Base-by-base conservation (phyloP, 192 early-diverging fungal genomes). In the Backusella mclennaniae region DNA sequence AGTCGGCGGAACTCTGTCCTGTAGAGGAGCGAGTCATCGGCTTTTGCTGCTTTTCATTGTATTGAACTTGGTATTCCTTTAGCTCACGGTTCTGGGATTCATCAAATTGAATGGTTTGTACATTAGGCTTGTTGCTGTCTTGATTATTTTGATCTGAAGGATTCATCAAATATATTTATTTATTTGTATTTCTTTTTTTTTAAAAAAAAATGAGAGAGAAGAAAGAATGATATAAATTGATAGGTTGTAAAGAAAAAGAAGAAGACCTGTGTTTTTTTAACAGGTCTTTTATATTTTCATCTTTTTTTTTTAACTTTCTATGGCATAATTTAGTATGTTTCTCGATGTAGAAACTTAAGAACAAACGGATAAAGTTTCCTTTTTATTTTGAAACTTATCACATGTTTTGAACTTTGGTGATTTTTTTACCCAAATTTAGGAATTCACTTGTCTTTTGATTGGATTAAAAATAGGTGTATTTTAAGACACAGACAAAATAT, bases 41-140 rank as follows among this genome's bases (percentile, higher is more conserved):
- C 66, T 75, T 75, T 35, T 75, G 74, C 31, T 23, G 29, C 31
- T 67, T 75, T 35, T 75, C 74, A 67, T 75, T 66, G 19, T 75
- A 39, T 21, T 75, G 70, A 49, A 71, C 29, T 49, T 71, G 70
- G 1, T 71, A 71, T 29, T 71, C 70, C 17, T 71, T 71, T 41
- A 71, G 14, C 39, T 71, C 70, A 4, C 29, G 42, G 21, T 71
- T 71, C 42, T 49, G 70, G 7, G 70, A 71, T 71, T 71, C 70
- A 49, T 71, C 70, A 33, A 71, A 71, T 49, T 71, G 70, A 5
- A 71, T 71, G 4, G 70, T 71, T 8, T 71, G 56, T 14, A 23
- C 23, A 63, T 63, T 63, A 12, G 23, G 23, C 56, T 63, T 63
- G 56, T 29, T 53, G n/a, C 6, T 26, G 56, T 63, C 26, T 63